phyloP scores from a whole-genome alignment of 768 basidiomycete genomes.

The Tulasnella calospora region DNA sequence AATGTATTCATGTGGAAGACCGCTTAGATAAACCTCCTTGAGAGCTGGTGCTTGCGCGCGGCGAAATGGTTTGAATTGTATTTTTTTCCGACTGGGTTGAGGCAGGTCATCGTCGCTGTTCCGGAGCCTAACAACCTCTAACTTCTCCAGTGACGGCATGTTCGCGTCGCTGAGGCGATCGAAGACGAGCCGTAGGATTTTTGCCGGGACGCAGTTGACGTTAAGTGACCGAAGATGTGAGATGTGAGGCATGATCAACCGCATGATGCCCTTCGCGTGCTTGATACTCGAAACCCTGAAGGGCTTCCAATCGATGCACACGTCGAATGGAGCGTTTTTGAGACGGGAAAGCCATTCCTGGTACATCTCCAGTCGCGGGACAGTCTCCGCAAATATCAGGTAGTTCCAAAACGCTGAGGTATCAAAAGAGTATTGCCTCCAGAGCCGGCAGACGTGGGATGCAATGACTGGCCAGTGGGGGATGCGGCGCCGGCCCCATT shows the following conservation, averaged over 20 bases:
- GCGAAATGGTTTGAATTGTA: not conserved
- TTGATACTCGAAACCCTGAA: not conserved
- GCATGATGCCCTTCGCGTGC: not conserved
- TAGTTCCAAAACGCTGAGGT: not conserved
- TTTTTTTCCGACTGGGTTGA: not conserved
- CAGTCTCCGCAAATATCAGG: not conserved
- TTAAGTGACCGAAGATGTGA: not conserved
- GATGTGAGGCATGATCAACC: not conserved
- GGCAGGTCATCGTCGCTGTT: not conserved
- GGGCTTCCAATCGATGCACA: not conserved
- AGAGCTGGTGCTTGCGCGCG: not conserved
- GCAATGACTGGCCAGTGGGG: not conserved
- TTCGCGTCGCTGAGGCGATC: not conserved
- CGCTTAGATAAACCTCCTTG: not conserved
- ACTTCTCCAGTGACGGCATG: not conserved
- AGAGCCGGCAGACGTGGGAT: slow-evolving; percentile 12
- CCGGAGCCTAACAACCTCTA: not conserved
- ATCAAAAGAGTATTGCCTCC: not conserved
- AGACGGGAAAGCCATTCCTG: not conserved
- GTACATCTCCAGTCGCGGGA: not conserved
- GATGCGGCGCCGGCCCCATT: no score
- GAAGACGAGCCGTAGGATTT: not conserved
- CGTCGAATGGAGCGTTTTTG: not conserved
- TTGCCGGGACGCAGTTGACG: not conserved
- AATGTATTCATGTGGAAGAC: not conserved